phyloP scores from a whole-genome alignment of 768 basidiomycete species.

The Rhizopogon vulgaris region DNA sequence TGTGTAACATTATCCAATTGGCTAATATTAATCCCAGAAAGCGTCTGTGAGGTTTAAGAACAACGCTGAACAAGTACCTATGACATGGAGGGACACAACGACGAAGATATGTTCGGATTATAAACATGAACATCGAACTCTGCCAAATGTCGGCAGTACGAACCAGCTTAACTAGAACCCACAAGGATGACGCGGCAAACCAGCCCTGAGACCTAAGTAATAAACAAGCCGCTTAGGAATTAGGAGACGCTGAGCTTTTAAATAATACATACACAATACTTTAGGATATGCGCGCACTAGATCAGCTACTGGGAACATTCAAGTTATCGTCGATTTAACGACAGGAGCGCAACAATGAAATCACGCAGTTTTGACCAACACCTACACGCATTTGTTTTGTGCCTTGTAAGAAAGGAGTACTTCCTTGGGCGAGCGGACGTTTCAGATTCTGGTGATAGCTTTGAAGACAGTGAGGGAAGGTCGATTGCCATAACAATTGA shows the following conservation, averaged over 20 bases:
- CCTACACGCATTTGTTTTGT: neutral
- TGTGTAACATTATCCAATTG: too few species aligned
- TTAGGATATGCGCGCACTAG: neutral
- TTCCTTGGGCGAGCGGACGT: neutral
- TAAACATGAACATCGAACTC: too few species aligned
- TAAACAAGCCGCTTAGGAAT: neutral
- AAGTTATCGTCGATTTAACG: neutral
- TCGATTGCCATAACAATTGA: neutral
- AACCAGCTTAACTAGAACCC: neutral
- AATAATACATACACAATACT: neutral
- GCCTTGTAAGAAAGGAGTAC: neutral
- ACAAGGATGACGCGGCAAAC: neutral
- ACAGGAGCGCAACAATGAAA: neutral
- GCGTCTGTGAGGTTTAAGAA: too few species aligned
- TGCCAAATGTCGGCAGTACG: neutral
- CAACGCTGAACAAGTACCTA: too few species aligned
- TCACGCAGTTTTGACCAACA: neutral
- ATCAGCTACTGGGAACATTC: neutral
- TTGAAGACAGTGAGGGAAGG: neutral
- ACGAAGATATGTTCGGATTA: too few species aligned
- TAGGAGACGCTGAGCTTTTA: neutral
- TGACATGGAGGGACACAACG: too few species aligned
- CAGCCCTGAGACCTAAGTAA: neutral
- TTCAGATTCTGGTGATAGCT: neutral
- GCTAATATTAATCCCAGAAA: too few species aligned